Evolutionary conservation across 176 grass and related monocot genomes (phyloP).

Genomic region (Triticum turgidum): DNA sequence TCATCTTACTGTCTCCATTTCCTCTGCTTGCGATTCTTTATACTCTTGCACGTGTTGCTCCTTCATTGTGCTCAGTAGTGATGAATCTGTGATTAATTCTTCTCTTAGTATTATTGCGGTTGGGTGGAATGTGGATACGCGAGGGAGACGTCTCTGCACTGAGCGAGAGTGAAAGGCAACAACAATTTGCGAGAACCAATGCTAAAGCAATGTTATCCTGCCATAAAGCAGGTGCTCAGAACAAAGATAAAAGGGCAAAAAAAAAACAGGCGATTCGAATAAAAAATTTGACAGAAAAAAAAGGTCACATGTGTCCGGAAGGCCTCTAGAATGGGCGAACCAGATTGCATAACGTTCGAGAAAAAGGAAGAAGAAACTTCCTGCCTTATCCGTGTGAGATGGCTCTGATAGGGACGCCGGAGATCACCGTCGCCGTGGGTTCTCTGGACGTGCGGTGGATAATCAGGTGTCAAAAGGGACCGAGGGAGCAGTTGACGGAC

Average conservation of each 20-base stretch:
- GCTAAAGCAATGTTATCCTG: neutral
- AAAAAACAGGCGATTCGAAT: neutral
- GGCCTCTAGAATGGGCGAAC: neutral
- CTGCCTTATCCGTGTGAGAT: neutral
- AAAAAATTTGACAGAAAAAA: neutral
- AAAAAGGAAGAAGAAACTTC: neutral
- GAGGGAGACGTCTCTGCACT: too few species aligned
- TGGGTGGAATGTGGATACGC: too few species aligned
- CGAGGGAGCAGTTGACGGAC: neutral
- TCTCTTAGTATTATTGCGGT: too few species aligned
- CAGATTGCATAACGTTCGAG: neutral
- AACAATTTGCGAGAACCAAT: neutral
- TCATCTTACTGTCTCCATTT: neutral
- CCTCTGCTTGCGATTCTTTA: neutral
- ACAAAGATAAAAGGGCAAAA: neutral
- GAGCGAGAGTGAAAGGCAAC: neutral
- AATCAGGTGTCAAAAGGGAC: neutral
- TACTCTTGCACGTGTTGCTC: neutral
- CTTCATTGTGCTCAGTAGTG: too few species aligned
- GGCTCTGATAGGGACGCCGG: neutral
- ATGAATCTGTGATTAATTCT: too few species aligned
- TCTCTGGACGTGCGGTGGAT: neutral
- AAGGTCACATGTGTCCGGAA: neutral
- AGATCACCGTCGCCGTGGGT: neutral
- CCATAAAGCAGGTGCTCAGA: neutral